Evolutionary conservation across 352 stramenopile species (phyloP).

Genomic region (Pelagophyceae sp.): DNA sequence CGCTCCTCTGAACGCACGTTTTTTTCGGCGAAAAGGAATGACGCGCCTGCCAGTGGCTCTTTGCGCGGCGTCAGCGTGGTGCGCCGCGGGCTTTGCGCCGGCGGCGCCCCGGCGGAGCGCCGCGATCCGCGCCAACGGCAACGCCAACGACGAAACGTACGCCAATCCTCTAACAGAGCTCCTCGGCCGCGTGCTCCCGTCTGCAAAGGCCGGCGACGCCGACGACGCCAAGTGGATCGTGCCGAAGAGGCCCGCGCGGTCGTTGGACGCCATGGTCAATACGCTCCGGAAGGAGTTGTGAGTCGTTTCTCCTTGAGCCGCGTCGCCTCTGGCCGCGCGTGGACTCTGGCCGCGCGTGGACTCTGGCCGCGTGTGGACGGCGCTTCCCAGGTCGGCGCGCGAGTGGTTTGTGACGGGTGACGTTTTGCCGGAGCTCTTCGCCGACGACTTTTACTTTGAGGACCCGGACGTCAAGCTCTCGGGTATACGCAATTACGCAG

Average conservation of each 20-base stretch:
- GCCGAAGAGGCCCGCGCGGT: neutral
- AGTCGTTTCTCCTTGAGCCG: too few relatives aligned
- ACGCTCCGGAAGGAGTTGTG: too few relatives aligned
- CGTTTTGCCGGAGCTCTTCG: slow-evolving; percentile 49
- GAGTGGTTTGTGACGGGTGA: slow-evolving; percentile 57
- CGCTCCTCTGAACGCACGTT: too few relatives aligned
- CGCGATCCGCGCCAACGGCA: neutral
- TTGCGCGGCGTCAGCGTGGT: too few relatives aligned
- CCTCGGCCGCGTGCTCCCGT: slow-evolving; percentile 1
- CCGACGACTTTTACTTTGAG: slow-evolving; percentile 50
- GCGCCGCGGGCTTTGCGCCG: too few relatives aligned
- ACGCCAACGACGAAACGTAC: neutral
- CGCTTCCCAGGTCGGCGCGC: slow-evolving; percentile 42
- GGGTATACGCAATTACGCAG: slow-evolving; percentile 48
- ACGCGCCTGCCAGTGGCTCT: too few relatives aligned
- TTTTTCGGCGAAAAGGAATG: too few relatives aligned
- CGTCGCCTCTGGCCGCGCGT: too few relatives aligned
- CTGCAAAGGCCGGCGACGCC: neutral
- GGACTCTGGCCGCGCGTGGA: too few relatives aligned
- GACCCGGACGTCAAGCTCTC: slow-evolving; percentile 52
- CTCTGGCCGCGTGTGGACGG: slow-evolving; percentile 36
- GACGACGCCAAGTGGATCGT: neutral
- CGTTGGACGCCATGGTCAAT: neutral
- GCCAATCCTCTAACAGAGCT: neutral
- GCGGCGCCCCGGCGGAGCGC: too few relatives aligned